Evolutionary conservation across 352 stramenopile genomes (phyloP).

Genomic region (Pythium myriotylum): DNA sequence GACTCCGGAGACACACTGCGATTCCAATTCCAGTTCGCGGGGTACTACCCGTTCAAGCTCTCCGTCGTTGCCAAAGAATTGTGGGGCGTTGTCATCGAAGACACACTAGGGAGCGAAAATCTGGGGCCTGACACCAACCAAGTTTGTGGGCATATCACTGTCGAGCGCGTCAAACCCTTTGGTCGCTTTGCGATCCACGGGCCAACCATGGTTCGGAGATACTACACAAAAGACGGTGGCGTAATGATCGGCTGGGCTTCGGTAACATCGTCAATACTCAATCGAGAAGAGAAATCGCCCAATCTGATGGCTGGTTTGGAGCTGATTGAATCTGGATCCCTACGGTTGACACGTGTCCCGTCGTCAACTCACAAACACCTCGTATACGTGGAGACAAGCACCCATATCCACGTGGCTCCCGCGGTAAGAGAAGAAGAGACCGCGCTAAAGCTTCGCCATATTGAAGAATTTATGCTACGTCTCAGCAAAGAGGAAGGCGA

Average conservation of each 20-base stretch:
- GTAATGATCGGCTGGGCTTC: not conserved
- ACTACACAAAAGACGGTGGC: not conserved
- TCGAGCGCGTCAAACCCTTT: no score
- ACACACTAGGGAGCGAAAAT: not conserved
- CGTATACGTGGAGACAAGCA: not conserved
- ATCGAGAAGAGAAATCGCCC: not conserved
- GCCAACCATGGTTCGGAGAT: not conserved
- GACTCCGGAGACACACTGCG: not conserved
- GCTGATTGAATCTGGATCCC: not conserved
- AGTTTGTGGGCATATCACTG: no score
- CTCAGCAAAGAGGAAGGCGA: not conserved
- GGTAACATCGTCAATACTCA: not conserved
- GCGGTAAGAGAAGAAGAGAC: not conserved
- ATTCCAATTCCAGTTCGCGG: not conserved
- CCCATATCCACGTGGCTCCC: not conserved
- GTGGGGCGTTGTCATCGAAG: slow-evolving; percentile 1
- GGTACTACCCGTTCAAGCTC: slow-evolving; percentile 12
- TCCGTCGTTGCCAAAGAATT: slow-evolving; percentile 3
- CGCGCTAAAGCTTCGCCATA: not conserved
- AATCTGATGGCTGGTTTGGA: not conserved
- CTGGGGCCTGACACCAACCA: no score
- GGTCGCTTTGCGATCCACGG: not conserved
- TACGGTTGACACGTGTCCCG: not conserved
- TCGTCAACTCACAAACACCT: not conserved
- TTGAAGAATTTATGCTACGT: not conserved